Base-by-base conservation (phyloP, 768 basidiomycete species). In the Myochromella boudieri region DNA sequence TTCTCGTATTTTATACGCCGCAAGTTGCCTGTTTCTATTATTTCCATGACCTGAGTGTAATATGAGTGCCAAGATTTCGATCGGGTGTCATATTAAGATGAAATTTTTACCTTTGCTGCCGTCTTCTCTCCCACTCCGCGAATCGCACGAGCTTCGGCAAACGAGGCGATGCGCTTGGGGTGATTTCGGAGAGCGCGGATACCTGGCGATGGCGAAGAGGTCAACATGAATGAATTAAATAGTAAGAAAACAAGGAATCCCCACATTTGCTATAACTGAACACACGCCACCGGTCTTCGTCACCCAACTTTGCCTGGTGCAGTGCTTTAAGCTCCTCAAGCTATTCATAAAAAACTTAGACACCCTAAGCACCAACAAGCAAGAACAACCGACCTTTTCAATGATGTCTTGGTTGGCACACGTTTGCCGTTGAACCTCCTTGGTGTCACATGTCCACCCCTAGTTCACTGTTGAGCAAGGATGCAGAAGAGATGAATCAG, bases 351-450 rank as follows among this genome's bases (percentile, higher is more conserved):
- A 37, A 17, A 24, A 42, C 28, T 14, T 41, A 10, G 2, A 37
- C 20, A 18, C 22, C 22, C 6, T n/a, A 24, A 11, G n/a, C 18
- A 21, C 25, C 5, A 29, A 7, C 6, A 34, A 38, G 48, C 40
- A n/a, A 10, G 24, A 31, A 14, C 14, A 14, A 25, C 11, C 59
- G 20, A 81, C 88, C 74, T 87, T 88, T 57, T 85, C 82, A 25
- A 89, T 74, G 37, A 92, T 76, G 55, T 84, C 78, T 60, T 90
- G 84, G 58, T 92, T 92, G 3, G 71, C 69, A 48, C 80, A 82
- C 3, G 59, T 58, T 1, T 44, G 56, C 11, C 49, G 55, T 46
- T 58, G 63, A 1, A 48, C 57, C 21, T 69, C 68, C 53, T 75
- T 77, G 12, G 66, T 65, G 52, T 91, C 86, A 58, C 85, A 87